Evolutionary conservation across 164 flowering plant species (phyloP).

Genomic region (Magnolia sinica): DNA sequence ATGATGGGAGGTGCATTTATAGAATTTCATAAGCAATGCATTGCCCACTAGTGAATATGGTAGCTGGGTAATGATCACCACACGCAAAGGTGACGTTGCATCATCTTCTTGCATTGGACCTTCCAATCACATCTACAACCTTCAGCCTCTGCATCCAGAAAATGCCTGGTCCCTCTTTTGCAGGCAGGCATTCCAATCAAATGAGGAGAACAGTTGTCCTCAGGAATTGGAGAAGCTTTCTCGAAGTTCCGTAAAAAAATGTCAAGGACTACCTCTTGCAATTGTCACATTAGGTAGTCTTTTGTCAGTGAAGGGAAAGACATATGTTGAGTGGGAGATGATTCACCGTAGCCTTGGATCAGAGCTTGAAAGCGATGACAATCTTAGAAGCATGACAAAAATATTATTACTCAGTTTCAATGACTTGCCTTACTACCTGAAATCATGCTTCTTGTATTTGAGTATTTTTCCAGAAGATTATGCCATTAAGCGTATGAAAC

Average conservation of each 20-base stretch:
- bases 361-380: too few species aligned
- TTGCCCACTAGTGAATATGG: conserved; percentile 22
- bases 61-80: conserved; percentile 37
- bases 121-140: not conserved
- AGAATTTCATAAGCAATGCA: conserved; percentile 21
- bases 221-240: too few species aligned
- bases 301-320: conserved; percentile 3
- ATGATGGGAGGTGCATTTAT: conserved; percentile 30
- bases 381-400: not conserved
- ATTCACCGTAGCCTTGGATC: too few species aligned
- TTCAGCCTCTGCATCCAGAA: too few species aligned
- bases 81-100: conserved; percentile 16
- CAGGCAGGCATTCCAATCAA: too few species aligned
- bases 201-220: too few species aligned
- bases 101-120: not conserved
- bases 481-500: too few species aligned
- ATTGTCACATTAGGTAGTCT: too few species aligned
- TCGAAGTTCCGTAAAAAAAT: too few species aligned
- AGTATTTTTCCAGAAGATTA: conserved; percentile 23
- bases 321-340: too few species aligned
- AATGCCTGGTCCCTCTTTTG: too few species aligned
- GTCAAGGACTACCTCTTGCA: too few species aligned
- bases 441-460: conserved; percentile 23
- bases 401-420: conserved; percentile 8
- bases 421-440: conserved; percentile 17